Evolutionary conservation across 768 basidiomycete species (phyloP), one percentile per base, ranked within the genome.

Genomic region (Tephrocybe sp.): DNA sequence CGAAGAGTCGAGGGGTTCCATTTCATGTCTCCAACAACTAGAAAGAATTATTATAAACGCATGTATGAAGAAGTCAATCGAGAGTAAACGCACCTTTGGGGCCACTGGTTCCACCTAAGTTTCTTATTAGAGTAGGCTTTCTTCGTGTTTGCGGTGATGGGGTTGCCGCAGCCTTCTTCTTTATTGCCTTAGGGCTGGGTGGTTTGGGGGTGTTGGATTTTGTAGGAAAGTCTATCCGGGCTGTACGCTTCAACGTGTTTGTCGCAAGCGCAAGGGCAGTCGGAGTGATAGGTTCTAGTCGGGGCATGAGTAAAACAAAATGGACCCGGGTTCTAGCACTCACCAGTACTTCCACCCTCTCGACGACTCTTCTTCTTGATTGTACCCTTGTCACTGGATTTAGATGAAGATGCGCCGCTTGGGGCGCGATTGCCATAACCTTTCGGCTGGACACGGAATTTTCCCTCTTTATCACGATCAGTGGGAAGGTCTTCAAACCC

Each of bases 1-100:
- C 92, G 87, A 14, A 90, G 80, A 2, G 84, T 85, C 15, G 71
- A 73, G 34, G 96, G 95, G 69, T 99, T 98, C 91, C 93, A 99
- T 62, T 84, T 90, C 96, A 99, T 99, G 48, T 95, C 92, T 18
- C 93, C 94, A 51, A 96, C 82, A 40, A 93, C 96, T 96, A 62
- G n/a, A n/a, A n/a, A 55, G 44, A 48, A 48, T 36, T 12, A 25
- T 28, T 4, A 45, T 62, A 38, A 66, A 57, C 55, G 55, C 47
- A 38, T 43, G 23, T 51, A 34, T 25, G 37, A 18, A 43, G 20
- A 44, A 14, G 30, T 15, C 20, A 38, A 26, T 51, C 33, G 38
- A 40, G 38, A 36, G 40, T 25, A 8, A 38, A 64, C 79, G 25
- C 56, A 94, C 93, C 85, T 81, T 92, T 94, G 10, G 90, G 78